A percentile compares a stretch with the other conserved stretches of the same genome.
Conservation (phyloP, 2,329 filamentous ascomycete species). For the Emydomyces testavorans region DNA sequence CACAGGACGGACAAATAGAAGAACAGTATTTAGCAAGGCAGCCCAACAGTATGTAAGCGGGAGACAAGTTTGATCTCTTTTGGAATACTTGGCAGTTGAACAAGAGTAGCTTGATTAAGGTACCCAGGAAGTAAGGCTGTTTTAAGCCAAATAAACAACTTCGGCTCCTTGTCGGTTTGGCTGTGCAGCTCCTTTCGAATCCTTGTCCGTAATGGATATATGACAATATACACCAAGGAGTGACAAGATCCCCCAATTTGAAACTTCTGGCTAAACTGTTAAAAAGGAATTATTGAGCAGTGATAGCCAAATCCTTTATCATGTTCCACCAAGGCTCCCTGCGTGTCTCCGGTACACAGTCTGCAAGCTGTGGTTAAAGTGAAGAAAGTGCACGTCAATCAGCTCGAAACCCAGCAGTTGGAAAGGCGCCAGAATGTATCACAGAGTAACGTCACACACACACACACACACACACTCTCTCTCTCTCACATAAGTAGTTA, state of each 20-base stretch:
- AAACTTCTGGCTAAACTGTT: conserved; percentile 11
- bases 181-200: conserved; percentile 7
- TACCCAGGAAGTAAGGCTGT: conserved; percentile 6
- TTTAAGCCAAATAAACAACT: conserved; percentile 9
- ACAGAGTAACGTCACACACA: conserved; percentile 33
- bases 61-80: conserved; percentile 11
- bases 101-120: conserved; percentile 2
- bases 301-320: conserved; percentile 19
- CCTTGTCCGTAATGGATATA: conserved; percentile 10
- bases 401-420: not conserved
- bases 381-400: conserved; percentile 8
- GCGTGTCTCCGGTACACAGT: conserved; percentile 26
- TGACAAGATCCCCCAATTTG: conserved; percentile 13
- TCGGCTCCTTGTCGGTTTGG: not conserved
- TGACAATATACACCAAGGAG: conserved; percentile 4
- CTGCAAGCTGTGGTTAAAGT: conserved; percentile 17
- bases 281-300: conserved; percentile 16
- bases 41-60: conserved; percentile 2
- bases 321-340: conserved; percentile 25
- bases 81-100: conserved; percentile 4
- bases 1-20: not conserved
- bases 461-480: too few relatives aligned
- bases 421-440: conserved; percentile 19
- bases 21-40: conserved; percentile 3
- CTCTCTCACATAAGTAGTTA: too few relatives aligned